Conservation (phyloP, 2,329 filamentous ascomycete genomes). For the Curvularia verruculosa region DNA sequence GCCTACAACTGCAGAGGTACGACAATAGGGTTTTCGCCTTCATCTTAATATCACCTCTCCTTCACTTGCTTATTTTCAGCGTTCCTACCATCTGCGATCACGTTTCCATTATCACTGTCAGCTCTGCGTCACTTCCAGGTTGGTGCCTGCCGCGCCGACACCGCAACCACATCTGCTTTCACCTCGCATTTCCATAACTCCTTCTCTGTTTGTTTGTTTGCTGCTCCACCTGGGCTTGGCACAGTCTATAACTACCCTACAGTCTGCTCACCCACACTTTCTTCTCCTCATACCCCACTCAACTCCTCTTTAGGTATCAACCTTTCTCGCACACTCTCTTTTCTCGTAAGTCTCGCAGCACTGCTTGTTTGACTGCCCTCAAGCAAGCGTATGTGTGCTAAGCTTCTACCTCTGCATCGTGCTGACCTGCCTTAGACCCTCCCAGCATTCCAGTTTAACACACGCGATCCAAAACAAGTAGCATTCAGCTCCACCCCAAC, state of each 20-base stretch:
- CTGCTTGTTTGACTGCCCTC: slow-evolving; percentile 1
- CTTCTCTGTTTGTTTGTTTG: slow-evolving; percentile 17
- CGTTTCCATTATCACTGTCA: slow-evolving; percentile 5
- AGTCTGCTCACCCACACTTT: slow-evolving; percentile 5
- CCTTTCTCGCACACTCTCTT: slow-evolving; percentile 5
- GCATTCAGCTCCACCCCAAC: slow-evolving; percentile 12
- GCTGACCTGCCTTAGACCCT: slow-evolving; percentile 22
- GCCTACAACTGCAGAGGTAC: neutral
- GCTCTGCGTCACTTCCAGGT: neutral
- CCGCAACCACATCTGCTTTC: slow-evolving; percentile 17
- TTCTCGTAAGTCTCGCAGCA: slow-evolving; percentile 3
- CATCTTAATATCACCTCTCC: neutral
- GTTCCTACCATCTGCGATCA: neutral
- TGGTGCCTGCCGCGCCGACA: slow-evolving; percentile 6
- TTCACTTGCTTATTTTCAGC: no score
- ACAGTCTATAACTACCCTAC: slow-evolving; percentile 8
- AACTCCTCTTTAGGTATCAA: neutral
- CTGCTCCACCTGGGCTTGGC: slow-evolving; percentile 5
- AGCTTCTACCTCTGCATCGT: slow-evolving; percentile 14
- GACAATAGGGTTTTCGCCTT: slow-evolving; percentile 1
- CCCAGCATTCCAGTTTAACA: slow-evolving; percentile 17
- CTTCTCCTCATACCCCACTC: slow-evolving; percentile 6
- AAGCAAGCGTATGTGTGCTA: slow-evolving; percentile 19
- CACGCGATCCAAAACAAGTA: neutral
- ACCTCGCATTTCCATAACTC: slow-evolving; percentile 19